Percentiles rank a stretch among this genome's conserved stretches.
These are phyloP conservation scores for Lentithecium fluviatile DNA, from an alignment of 495 filamentous ascomycete genomes.

Conservation along the genomic window DNA sequence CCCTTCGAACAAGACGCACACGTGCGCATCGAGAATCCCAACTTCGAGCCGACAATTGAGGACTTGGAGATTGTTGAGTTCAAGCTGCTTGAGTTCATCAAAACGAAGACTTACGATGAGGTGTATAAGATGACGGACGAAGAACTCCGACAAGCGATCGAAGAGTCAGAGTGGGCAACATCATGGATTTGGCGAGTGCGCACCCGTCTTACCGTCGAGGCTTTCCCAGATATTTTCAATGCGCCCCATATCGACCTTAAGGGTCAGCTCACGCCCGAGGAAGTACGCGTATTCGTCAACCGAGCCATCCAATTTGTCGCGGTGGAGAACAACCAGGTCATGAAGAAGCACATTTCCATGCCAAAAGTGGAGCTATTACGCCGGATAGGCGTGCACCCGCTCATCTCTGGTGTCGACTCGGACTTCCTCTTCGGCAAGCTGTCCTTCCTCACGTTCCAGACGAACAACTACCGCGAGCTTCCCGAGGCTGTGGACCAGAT, in stretches of 20 bases:
- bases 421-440: constrained; percentile 9
- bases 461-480: not conserved
- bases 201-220: no score
- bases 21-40: not conserved
- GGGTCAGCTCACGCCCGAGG: no score
- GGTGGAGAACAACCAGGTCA: not conserved
- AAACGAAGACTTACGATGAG: not conserved
- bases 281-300: no score
- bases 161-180: not conserved
- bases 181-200: no score
- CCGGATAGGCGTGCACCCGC: not conserved
- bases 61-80: constrained; percentile 11
- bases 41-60: not conserved
- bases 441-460: not conserved
- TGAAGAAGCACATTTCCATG: not conserved
- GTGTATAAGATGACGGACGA: not conserved
- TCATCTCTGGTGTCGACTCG: constrained; percentile 8
- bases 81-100: not conserved
- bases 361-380: constrained; percentile 1
- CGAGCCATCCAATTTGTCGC: not conserved
- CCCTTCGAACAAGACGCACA: constrained; percentile 5
- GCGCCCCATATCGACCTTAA: no score
- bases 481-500: not conserved
- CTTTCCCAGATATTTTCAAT: no score
- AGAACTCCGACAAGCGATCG: not conserved